Evolutionary conservation across 2,329 filamentous ascomycete species (phyloP).

Genomic region (Trichoderma asperellum): DNA sequence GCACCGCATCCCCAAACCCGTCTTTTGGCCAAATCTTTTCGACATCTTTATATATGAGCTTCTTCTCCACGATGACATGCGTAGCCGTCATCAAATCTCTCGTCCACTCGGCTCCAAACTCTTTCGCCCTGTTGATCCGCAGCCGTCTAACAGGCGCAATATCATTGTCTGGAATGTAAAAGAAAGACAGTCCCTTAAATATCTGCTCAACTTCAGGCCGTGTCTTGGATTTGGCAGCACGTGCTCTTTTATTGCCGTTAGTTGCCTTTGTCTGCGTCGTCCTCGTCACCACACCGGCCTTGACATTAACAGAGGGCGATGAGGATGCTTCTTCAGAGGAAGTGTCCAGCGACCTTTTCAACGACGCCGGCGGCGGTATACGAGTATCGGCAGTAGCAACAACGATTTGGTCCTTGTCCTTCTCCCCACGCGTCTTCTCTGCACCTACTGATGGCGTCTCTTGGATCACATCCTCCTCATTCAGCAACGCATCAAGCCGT

Average conservation of each 20-base stretch:
- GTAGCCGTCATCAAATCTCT: slow-evolving; percentile 64
- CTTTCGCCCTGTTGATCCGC: slow-evolving; percentile 74
- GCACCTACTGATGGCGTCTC: slow-evolving; percentile 11
- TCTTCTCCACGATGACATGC: slow-evolving; percentile 78
- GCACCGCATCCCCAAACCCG: slow-evolving; percentile 21
- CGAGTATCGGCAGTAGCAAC: slow-evolving; percentile 4
- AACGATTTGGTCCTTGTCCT: not conserved
- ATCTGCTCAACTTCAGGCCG: slow-evolving; percentile 59
- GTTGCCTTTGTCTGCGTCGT: slow-evolving; percentile 32
- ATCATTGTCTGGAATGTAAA: slow-evolving; percentile 82
- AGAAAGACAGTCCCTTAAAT: slow-evolving; percentile 66
- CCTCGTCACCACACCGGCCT: slow-evolving; percentile 28
- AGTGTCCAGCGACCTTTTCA: not conserved
- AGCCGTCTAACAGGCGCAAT: slow-evolving; percentile 66
- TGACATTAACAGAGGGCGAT: slow-evolving; percentile 20
- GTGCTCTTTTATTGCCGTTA: slow-evolving; percentile 47
- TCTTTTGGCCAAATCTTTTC: slow-evolving; percentile 48
- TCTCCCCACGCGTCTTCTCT: not conserved
- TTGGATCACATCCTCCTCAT: slow-evolving; percentile 26
- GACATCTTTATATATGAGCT: slow-evolving; percentile 66
- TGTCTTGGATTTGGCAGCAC: slow-evolving; percentile 47
- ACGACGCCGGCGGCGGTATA: not conserved
- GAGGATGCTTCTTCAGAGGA: not conserved
- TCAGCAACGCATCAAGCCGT: slow-evolving; percentile 31
- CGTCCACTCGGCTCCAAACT: slow-evolving; percentile 76